A percentile compares a stretch with the other conserved stretches of the same genome.
Conservation (phyloP, 2,329 filamentous ascomycete species). For the Talaromyces funiculosus region DNA sequence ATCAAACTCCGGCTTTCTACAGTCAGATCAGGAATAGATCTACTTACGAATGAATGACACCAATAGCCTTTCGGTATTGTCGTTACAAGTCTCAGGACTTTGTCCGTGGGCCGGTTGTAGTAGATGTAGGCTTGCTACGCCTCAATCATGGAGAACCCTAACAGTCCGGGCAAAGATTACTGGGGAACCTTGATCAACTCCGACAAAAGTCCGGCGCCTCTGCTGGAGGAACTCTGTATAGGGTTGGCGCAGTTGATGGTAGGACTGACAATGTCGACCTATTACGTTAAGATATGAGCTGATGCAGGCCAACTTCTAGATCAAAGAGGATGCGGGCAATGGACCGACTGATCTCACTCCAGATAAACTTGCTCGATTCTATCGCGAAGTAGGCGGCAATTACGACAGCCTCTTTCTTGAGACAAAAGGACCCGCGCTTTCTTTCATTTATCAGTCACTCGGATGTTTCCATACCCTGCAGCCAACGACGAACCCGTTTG, state of each 20-base stretch:
- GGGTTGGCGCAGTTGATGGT: conserved; percentile 68
- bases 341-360: conserved; percentile 48
- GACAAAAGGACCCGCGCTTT: conserved; percentile 67
- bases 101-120: background rate
- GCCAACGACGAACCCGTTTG: conserved; percentile 63
- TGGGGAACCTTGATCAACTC: conserved; percentile 61
- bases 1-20: background rate
- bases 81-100: background rate
- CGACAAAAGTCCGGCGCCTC: conserved; percentile 61
- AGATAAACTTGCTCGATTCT: conserved; percentile 69
- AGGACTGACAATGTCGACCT: conserved; percentile 31
- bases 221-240: conserved; percentile 62
- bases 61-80: background rate
- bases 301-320: conserved; percentile 15
- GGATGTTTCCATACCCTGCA: conserved; percentile 87
- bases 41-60: background rate
- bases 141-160: conserved; percentile 25
- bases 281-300: background rate
- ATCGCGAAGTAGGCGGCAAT: conserved; percentile 67
- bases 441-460: conserved; percentile 85
- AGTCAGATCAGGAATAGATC: background rate
- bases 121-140: conserved; percentile 6
- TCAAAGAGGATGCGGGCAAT: conserved; percentile 28
- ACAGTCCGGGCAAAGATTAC: conserved; percentile 27
- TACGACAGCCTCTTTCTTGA: conserved; percentile 75